These are phyloP conservation scores for Leishmania braziliensis DNA, from an alignment of 208 protist species.

Conservation along the genomic window DNA sequence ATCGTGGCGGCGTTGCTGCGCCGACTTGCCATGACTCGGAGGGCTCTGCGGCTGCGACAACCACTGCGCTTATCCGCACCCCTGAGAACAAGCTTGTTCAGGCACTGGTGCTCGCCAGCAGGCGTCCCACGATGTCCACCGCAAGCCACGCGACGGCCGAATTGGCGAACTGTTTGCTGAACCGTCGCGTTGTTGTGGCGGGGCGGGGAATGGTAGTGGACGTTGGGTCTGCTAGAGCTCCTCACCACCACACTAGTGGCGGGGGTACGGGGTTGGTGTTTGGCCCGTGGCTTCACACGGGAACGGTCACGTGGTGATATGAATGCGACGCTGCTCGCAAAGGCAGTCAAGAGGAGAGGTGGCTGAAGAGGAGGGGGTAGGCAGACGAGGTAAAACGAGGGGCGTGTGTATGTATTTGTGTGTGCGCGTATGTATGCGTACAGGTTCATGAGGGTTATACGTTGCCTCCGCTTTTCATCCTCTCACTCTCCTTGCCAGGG, in stretches of 20 bases:
- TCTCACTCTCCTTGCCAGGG: background rate
- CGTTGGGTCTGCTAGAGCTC: slow-evolving; percentile 13
- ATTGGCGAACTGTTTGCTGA: slow-evolving; percentile 31
- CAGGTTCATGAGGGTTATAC: background rate
- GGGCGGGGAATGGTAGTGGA: slow-evolving; percentile 33
- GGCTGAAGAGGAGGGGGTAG: no score
- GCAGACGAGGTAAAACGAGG: background rate
- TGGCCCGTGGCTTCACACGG: slow-evolving; percentile 22
- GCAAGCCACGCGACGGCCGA: slow-evolving; percentile 20
- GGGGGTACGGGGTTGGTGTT: slow-evolving; percentile 11
- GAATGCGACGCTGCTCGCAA: background rate
- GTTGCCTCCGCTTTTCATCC: background rate
- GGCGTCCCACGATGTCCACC: background rate
- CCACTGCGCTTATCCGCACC: slow-evolving; percentile 14
- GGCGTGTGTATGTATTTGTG: background rate
- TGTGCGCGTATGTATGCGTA: background rate
- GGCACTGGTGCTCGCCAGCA: slow-evolving; percentile 27
- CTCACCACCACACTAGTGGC: background rate
- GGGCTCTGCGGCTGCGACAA: background rate
- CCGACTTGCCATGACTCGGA: background rate
- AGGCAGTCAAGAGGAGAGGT: background rate
- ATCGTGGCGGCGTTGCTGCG: background rate
- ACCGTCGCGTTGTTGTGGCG: slow-evolving; percentile 20
- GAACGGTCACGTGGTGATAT: slow-evolving; percentile 4
- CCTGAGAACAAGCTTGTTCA: slow-evolving; percentile 28